These are phyloP conservation scores for Nepenthes mirabilis DNA, from an alignment of 148 eudicot species.

Conservation along the genomic window DNA sequence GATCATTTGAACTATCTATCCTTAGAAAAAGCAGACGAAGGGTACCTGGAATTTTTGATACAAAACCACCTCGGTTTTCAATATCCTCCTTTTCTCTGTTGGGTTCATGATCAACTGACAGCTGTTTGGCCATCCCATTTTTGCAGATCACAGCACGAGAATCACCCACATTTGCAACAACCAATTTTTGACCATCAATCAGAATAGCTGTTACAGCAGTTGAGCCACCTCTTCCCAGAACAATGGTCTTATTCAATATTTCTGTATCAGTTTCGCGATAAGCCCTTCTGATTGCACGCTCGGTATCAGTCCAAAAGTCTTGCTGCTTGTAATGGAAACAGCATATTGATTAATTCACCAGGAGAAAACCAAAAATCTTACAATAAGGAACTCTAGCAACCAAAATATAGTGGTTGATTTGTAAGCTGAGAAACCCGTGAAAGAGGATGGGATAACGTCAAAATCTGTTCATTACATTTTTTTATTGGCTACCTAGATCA, in stretches of 20 bases:
- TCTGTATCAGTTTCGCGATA: slow-evolving; percentile 55
- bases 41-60: slow-evolving; percentile 80
- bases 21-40: not conserved
- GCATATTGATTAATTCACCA: too few relatives aligned
- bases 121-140: slow-evolving; percentile 79
- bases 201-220: slow-evolving; percentile 93
- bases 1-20: too few relatives aligned
- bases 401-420: slow-evolving; percentile 3
- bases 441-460: too few relatives aligned
- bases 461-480: too few relatives aligned
- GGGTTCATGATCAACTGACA: slow-evolving; percentile 88
- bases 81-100: slow-evolving; percentile 51
- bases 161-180: slow-evolving; percentile 92
- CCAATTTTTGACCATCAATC: slow-evolving; percentile 66
- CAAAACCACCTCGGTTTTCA: slow-evolving; percentile 83
- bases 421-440: not conserved
- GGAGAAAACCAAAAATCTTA: too few relatives aligned
- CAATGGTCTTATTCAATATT: slow-evolving; percentile 54
- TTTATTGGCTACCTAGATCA: too few relatives aligned
- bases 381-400: not conserved
- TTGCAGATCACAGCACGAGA: slow-evolving; percentile 75
- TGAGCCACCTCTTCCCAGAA: slow-evolving; percentile 84
- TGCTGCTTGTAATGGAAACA: slow-evolving; percentile 23
- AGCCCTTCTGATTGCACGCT: slow-evolving; percentile 59
- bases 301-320: slow-evolving; percentile 77